A percentile compares a stretch with the other conserved stretches of the same genome.
phyloP scores from a whole-genome alignment of 2,329 filamentous ascomycete genomes.

The Myotisia sp. region DNA sequence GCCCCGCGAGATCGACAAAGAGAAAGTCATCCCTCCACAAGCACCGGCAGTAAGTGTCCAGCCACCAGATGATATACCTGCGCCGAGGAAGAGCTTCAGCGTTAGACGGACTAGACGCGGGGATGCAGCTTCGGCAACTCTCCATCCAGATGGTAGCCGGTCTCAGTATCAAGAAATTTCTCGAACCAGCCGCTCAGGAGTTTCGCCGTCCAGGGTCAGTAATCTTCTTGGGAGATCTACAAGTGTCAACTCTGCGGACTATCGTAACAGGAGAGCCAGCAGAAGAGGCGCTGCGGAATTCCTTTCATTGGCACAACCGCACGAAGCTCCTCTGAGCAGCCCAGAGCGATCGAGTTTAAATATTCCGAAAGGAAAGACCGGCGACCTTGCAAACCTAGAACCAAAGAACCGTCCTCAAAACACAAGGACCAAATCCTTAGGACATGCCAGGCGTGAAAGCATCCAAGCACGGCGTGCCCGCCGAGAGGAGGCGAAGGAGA shows the following conservation, averaged over 20 bases:
- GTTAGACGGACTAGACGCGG: constrained; percentile 50
- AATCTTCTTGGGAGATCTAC: constrained; percentile 71
- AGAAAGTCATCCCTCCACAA: constrained; percentile 48
- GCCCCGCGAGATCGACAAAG: constrained; percentile 27
- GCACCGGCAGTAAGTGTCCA: constrained; percentile 71
- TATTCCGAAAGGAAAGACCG: constrained; percentile 28
- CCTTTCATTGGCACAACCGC: constrained; percentile 41
- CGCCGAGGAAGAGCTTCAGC: constrained; percentile 76
- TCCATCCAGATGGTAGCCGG: constrained; percentile 46
- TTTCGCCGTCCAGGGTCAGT: constrained; percentile 44
- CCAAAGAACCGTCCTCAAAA: constrained; percentile 45
- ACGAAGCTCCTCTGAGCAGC: constrained; percentile 60
- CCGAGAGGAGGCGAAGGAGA: constrained; percentile 56
- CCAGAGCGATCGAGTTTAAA: constrained; percentile 57
- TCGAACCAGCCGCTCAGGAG: constrained; percentile 53
- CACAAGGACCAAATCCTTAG: constrained; percentile 71
- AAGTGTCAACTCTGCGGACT: constrained; percentile 80
- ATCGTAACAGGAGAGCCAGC: constrained; percentile 48
- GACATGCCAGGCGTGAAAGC: constrained; percentile 78
- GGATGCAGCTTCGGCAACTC: constrained; percentile 38
- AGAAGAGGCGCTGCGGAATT: constrained; percentile 42
- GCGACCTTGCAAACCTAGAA: constrained; percentile 39
- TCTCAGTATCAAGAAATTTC: constrained; percentile 66
- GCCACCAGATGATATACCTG: constrained; percentile 52
- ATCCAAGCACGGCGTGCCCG: constrained; percentile 72